Evolutionary conservation across 2,329 filamentous ascomycete species (phyloP).

Genomic region (Hypoxylon sp.): DNA sequence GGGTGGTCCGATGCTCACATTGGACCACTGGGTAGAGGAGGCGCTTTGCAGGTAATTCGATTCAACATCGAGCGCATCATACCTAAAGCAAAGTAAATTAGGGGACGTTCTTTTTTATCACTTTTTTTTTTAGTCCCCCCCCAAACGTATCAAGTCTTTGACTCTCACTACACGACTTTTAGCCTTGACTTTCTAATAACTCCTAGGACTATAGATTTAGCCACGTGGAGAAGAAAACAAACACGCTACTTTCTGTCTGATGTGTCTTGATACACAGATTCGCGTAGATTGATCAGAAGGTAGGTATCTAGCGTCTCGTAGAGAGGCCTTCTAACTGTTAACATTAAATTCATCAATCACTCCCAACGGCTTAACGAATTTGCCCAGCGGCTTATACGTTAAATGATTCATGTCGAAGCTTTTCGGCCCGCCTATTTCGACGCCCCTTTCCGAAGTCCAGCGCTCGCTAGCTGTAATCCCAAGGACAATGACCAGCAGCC

Average conservation of each 20-base stretch:
- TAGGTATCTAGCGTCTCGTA: background rate
- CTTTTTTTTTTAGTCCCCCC: too few species aligned
- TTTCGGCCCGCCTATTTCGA: slow-evolving; percentile 63
- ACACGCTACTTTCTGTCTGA: background rate
- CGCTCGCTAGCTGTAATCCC: slow-evolving; percentile 59
- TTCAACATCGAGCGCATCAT: too few species aligned
- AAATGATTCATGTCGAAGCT: slow-evolving; percentile 62
- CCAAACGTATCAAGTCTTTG: too few species aligned
- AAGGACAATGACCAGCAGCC: slow-evolving; percentile 62
- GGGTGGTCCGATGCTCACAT: background rate
- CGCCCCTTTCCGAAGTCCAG: slow-evolving; percentile 60
- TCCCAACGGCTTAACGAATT: slow-evolving; percentile 61
- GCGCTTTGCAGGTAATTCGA: background rate
- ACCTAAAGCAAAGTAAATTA: too few species aligned
- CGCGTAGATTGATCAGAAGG: background rate
- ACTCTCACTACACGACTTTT: too few species aligned
- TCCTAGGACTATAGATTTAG: too few species aligned
- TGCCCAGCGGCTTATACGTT: slow-evolving; percentile 61
- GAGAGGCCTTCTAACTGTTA: slow-evolving; percentile 16
- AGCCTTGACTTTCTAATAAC: too few species aligned
- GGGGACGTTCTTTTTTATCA: too few species aligned
- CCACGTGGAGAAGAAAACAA: too few species aligned
- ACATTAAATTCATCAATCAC: slow-evolving; percentile 64
- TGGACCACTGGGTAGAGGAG: background rate
- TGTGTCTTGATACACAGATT: too few species aligned